Conservation (phyloP, 1,284 basidiomycete genomes). For the Melampsora larici-populina region DNA sequence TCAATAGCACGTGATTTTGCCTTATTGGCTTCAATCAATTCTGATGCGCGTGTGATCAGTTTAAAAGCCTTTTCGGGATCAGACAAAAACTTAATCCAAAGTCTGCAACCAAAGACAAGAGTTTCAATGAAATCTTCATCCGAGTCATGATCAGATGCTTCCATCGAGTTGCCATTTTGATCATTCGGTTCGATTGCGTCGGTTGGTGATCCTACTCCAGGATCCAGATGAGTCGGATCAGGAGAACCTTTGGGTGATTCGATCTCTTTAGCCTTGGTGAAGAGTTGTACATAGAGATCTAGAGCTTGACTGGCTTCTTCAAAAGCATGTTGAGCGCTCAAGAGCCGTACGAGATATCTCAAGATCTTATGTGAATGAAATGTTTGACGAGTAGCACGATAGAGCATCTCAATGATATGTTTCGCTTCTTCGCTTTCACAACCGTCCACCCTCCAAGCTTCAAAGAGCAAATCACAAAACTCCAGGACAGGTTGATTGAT, state of each 20-base stretch:
- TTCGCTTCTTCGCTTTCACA: conserved; percentile 44
- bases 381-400: conserved; percentile 85
- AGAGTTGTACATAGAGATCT: conserved; percentile 75
- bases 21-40: conserved; percentile 17
- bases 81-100: conserved; percentile 61
- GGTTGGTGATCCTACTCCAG: conserved; percentile 46
- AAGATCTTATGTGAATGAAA: conserved; percentile 82
- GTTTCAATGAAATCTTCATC: conserved; percentile 64
- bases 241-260: conserved; percentile 55
- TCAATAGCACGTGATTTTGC: conserved; percentile 33
- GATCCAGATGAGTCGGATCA: conserved; percentile 52
- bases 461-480: conserved; percentile 33
- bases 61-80: conserved; percentile 51
- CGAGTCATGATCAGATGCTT: conserved; percentile 43
- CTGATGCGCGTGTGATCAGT: conserved; percentile 18
- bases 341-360: conserved; percentile 72
- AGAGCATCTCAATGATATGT: conserved; percentile 63
- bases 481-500: conserved; percentile 27
- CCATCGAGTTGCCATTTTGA: conserved; percentile 44
- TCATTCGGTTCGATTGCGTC: conserved; percentile 38
- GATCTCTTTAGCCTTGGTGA: conserved; percentile 71
- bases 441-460: conserved; percentile 37
- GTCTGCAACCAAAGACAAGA: conserved; percentile 68
- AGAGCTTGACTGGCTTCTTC: conserved; percentile 71
- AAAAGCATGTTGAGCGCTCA: conserved; percentile 63